phyloP scores from a whole-genome alignment of 148 eudicot genomes.

The Cornus suecica region DNA sequence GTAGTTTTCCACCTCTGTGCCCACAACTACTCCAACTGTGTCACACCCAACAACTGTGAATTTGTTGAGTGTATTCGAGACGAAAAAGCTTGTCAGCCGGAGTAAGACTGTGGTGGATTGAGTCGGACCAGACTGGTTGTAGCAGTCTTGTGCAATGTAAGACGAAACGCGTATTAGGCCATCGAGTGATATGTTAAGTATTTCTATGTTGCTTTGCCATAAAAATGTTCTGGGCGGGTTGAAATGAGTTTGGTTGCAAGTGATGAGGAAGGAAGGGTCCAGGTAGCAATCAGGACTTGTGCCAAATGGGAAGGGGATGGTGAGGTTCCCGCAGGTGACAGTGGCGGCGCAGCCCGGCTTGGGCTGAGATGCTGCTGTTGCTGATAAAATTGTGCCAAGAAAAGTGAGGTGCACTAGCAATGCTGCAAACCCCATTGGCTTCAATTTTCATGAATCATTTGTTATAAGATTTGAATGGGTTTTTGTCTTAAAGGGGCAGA shows the following conservation, averaged over 20 bases:
- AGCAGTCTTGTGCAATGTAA: neutral
- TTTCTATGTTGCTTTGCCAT: neutral
- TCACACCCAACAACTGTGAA: too few relatives aligned
- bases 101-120: too few relatives aligned
- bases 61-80: neutral
- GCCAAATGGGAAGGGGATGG: slow-evolving; percentile 17
- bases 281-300: slow-evolving; percentile 2
- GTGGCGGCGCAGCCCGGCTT: neutral
- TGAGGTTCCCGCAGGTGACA: neutral
- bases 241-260: slow-evolving; percentile 3
- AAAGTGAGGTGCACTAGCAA: neutral
- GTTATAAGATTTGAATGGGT: too few relatives aligned
- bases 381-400: neutral
- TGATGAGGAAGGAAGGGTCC: neutral
- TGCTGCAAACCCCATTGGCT: neutral
- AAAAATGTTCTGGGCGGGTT: neutral
- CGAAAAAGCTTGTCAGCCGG: too few relatives aligned
- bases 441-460: neutral
- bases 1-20: too few relatives aligned
- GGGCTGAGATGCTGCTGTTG: neutral
- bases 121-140: neutral
- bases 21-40: too few relatives aligned
- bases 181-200: neutral
- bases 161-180: neutral
- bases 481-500: too few relatives aligned